Base-by-base conservation (phyloP, 345 rosid genomes). In the Carallia pectinifolia region DNA sequence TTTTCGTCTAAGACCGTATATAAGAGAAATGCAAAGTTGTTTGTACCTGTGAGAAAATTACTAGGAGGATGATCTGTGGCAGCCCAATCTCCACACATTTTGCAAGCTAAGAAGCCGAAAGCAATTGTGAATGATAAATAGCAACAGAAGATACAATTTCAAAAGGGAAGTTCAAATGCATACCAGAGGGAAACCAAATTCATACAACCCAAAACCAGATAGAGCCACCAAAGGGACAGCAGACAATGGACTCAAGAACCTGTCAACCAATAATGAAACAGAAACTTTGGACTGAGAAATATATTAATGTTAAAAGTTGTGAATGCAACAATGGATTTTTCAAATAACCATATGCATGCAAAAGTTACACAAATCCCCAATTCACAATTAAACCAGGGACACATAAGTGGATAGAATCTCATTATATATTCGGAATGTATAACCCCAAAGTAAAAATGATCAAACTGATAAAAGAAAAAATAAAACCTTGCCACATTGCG, bases 11-110 rank as follows among this genome's bases (percentile, higher is more conserved):
- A 64, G 58, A 38, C 31, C 15, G 54, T 27, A 37, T 29, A 33
- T 19, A 47, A 10, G 23, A 44, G 33, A 47, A 1, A 36, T 65
- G 53, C 5, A 7, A 47, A 52, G 47, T 53, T 30, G 15, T 7
- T 59, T 15, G 59, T 81, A 91, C 98, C 96, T 91, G 97, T 29
- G 97, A 88, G 84, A 94, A 91, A 44, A 94, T 64, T 58, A 94
- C 23, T 54, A 94, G 82, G 68, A 94, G 82, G 77, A 91, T 77
- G 75, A 94, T 84, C 71, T 91, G 88, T 54, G 99, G 97, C 65
- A 94, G 74, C 44, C 99, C 99, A 62, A 91, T 89, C 90, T 94
- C 99, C 77, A 91, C 85, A 68, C 97, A 91, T 79, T 90, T 89
- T 56, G 97, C 92, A 74, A 94, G 81, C 98, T 94, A 66, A 52